These are phyloP conservation scores for Phyllosticta citrichinensis DNA, from an alignment of 2,329 filamentous ascomycete genomes.

Conservation along the genomic window DNA sequence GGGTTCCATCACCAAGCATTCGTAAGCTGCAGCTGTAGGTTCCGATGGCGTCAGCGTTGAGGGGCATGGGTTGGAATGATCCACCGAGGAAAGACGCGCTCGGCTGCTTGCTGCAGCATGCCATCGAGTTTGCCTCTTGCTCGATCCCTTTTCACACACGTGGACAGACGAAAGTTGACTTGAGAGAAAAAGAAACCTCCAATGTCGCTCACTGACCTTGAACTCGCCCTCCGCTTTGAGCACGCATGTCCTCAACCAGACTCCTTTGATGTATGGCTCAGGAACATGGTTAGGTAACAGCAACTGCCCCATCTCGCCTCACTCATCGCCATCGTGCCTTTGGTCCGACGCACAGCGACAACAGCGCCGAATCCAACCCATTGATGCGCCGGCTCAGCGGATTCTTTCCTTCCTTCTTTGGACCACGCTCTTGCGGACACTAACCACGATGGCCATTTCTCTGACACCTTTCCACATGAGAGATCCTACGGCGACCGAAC, in stretches of 20 bases:
- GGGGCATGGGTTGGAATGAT: neutral
- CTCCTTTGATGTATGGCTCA: neutral
- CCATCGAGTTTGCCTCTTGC: neutral
- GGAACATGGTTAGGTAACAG: neutral
- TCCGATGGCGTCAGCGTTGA: neutral
- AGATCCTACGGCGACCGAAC: too few relatives aligned
- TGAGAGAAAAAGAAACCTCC: neutral
- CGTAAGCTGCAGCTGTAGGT: neutral
- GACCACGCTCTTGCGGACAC: neutral
- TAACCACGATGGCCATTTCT: neutral
- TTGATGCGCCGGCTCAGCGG: neutral
- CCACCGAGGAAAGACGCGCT: neutral
- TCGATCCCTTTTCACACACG: neutral
- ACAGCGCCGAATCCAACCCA: neutral
- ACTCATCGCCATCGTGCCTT: neutral
- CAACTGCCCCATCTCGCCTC: neutral
- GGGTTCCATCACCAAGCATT: neutral
- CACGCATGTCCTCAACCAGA: neutral
- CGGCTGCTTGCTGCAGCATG: neutral
- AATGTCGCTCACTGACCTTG: neutral
- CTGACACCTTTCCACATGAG: too few relatives aligned
- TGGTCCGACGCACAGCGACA: neutral
- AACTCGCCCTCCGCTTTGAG: neutral
- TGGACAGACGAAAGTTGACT: neutral
- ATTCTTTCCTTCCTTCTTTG: neutral